Conservation (phyloP, 306 rosid genomes). For the Pyrus communis region DNA sequence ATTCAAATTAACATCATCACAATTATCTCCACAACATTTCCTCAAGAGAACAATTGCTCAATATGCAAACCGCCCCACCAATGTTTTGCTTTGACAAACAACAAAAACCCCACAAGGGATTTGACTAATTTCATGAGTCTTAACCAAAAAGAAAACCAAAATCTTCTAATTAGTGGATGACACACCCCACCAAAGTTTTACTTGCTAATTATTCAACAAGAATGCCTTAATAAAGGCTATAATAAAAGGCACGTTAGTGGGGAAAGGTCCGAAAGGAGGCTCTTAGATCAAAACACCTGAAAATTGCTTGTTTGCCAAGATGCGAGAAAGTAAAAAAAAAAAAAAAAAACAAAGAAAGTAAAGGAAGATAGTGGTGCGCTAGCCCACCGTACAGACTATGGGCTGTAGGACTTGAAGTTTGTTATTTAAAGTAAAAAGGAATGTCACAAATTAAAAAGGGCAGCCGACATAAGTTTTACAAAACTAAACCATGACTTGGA, state of each 20-base stretch:
- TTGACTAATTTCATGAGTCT: slow-evolving; percentile 25
- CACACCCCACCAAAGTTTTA: slow-evolving; percentile 31
- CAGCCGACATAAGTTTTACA: too few relatives aligned
- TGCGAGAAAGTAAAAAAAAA: too few relatives aligned
- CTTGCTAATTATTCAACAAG: slow-evolving; percentile 1
- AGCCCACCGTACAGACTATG: slow-evolving; percentile 24
- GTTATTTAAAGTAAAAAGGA: background rate
- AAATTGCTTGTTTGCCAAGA: background rate
- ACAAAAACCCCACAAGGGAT: slow-evolving; percentile 1
- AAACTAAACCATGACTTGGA: background rate
- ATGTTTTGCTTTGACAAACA: slow-evolving; percentile 24
- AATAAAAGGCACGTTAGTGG: slow-evolving; percentile 21
- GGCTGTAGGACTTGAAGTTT: background rate
- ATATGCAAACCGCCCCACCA: slow-evolving; percentile 45
- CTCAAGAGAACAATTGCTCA: background rate
- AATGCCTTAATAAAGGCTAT: slow-evolving; percentile 11
- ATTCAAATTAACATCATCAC: slow-evolving; percentile 17
- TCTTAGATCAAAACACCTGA: slow-evolving; percentile 21
- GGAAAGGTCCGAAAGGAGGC: slow-evolving; percentile 25
- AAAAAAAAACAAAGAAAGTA: background rate
- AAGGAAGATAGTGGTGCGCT: slow-evolving; percentile 21
- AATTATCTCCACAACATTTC: slow-evolving; percentile 9
- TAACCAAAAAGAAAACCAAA: slow-evolving; percentile 12
- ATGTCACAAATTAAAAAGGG: too few relatives aligned
- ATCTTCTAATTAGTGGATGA: slow-evolving; percentile 39